Percentiles rank a stretch among this genome's conserved stretches.
Evolutionary conservation across 495 filamentous ascomycete species (phyloP).

Genomic region (Hyphodiscus hymeniophilus): DNA sequence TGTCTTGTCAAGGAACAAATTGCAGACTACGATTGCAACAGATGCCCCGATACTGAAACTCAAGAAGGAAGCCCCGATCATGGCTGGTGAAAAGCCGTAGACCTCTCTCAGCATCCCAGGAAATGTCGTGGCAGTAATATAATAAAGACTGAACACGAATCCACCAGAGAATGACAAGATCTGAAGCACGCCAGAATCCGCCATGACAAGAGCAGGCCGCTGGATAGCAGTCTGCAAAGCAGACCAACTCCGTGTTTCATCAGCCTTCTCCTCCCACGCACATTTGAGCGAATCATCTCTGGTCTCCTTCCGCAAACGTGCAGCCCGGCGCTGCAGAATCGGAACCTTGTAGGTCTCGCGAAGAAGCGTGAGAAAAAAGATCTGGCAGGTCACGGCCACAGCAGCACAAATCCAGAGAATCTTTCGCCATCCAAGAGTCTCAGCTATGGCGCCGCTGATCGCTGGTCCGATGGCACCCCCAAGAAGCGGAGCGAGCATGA

Average conservation of each 20-base stretch:
- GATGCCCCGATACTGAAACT: conserved; percentile 43
- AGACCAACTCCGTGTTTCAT: conserved; percentile 5
- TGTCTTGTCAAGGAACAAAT: conserved; percentile 39
- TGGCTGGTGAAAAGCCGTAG: conserved; percentile 38
- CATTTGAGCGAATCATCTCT: conserved; percentile 34
- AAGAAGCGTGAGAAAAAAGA: conserved; percentile 32
- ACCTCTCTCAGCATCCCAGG: conserved; percentile 38
- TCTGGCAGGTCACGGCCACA: conserved; percentile 35
- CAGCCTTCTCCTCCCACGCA: conserved; percentile 30
- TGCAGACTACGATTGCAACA: conserved; percentile 37
- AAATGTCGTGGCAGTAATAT: conserved; percentile 44
- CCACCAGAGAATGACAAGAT: conserved; percentile 40
- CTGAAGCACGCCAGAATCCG: conserved; percentile 39
- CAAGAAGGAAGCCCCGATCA: conserved; percentile 38
- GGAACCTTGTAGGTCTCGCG: conserved; percentile 40
- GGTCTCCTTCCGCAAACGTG: conserved; percentile 32
- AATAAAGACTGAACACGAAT: conserved; percentile 43
- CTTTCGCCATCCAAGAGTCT: conserved; percentile 43
- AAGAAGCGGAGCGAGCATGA: conserved; percentile 38
- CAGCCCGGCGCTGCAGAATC: conserved; percentile 37
- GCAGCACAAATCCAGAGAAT: conserved; percentile 50
- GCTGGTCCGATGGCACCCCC: conserved; percentile 41
- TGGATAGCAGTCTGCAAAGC: conserved; percentile 31
- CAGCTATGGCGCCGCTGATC: conserved; percentile 43
- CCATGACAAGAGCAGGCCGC: conserved; percentile 39